A percentile compares a stretch with the other conserved stretches of the same genome.
Evolutionary conservation across 1,284 basidiomycete genomes (phyloP).

Genomic region (Vanrija humicola): DNA sequence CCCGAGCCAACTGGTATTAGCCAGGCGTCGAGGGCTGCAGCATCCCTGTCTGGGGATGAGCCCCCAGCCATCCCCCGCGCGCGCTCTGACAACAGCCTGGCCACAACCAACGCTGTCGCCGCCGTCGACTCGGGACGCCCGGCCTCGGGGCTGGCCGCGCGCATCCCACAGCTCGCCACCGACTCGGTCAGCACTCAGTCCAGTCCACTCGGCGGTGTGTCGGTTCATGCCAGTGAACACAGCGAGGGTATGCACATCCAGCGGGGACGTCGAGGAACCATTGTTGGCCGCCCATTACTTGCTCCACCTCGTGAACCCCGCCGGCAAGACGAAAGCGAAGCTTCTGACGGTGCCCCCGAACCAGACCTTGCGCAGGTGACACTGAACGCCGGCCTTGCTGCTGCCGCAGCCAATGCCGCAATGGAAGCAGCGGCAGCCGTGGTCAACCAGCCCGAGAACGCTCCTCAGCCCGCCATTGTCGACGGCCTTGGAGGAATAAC

Average conservation of each 20-base stretch:
- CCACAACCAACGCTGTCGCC: conserved; percentile 16
- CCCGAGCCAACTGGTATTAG: conserved; percentile 22
- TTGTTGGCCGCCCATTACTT: conserved; percentile 39
- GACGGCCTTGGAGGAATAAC: conserved; percentile 20
- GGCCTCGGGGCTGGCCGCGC: conserved; percentile 20
- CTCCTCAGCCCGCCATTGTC: conserved; percentile 28
- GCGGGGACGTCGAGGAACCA: conserved; percentile 30
- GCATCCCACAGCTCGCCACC: conserved; percentile 30
- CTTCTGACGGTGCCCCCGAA: conserved; percentile 37
- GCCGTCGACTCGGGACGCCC: conserved; percentile 15
- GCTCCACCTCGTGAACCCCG: conserved; percentile 28
- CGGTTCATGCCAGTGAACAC: conserved; percentile 22
- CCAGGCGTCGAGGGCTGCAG: conserved; percentile 30
- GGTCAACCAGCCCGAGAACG: conserved; percentile 28
- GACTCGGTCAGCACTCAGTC: conserved; percentile 42
- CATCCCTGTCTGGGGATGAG: conserved; percentile 31
- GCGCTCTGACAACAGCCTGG: conserved; percentile 36
- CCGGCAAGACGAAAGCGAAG: conserved; percentile 32
- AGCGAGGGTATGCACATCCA: conserved; percentile 16
- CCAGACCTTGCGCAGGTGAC: conserved; percentile 37
- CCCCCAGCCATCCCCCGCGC: conserved; percentile 31
- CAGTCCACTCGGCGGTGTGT: conserved; percentile 40
- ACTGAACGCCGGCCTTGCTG: conserved; percentile 28
- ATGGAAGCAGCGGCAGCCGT: conserved; percentile 18
- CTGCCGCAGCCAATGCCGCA: conserved; percentile 28